These are phyloP conservation scores for Cordyceps cicadae DNA, from an alignment of 2,329 filamentous ascomycete species.

Conservation along the genomic window DNA sequence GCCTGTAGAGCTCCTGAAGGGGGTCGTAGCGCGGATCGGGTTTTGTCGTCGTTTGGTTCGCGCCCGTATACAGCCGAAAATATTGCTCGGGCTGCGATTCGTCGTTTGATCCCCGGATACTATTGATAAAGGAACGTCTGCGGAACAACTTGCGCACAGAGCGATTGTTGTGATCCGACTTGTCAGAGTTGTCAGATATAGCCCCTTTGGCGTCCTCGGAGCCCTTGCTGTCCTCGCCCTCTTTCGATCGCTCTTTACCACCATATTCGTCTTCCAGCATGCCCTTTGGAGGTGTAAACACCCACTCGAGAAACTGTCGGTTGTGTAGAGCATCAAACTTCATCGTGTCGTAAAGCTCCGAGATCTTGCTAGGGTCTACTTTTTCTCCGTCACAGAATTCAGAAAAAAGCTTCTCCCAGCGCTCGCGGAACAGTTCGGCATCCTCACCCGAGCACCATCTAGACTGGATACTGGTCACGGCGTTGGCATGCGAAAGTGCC, in stretches of 20 bases:
- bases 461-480: slow-evolving; percentile 66
- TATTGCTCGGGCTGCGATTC: slow-evolving; percentile 62
- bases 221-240: slow-evolving; percentile 29
- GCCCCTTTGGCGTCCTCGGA: slow-evolving; percentile 23
- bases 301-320: slow-evolving; percentile 91
- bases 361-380: slow-evolving; percentile 97
- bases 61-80: slow-evolving; percentile 82
- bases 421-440: slow-evolving; percentile 84
- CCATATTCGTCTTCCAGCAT: slow-evolving; percentile 66
- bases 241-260: slow-evolving; percentile 29
- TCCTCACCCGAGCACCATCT: slow-evolving; percentile 97
- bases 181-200: slow-evolving; percentile 28
- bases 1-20: slow-evolving; percentile 82
- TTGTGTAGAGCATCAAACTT: slow-evolving; percentile 98
- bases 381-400: slow-evolving; percentile 97
- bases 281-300: slow-evolving; percentile 77
- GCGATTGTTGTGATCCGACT: slow-evolving; percentile 30
- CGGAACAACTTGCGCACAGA: slow-evolving; percentile 44
- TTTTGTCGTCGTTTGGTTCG: slow-evolving; percentile 59
- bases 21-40: slow-evolving; percentile 79
- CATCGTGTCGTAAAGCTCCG: slow-evolving; percentile 98
- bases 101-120: slow-evolving; percentile 39
- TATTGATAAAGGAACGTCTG: slow-evolving; percentile 52
- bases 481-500: slow-evolving; percentile 52
- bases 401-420: slow-evolving; percentile 96